phyloP scores from a whole-genome alignment of 768 basidiomycete genomes.

The Naganishia friedmannii region DNA sequence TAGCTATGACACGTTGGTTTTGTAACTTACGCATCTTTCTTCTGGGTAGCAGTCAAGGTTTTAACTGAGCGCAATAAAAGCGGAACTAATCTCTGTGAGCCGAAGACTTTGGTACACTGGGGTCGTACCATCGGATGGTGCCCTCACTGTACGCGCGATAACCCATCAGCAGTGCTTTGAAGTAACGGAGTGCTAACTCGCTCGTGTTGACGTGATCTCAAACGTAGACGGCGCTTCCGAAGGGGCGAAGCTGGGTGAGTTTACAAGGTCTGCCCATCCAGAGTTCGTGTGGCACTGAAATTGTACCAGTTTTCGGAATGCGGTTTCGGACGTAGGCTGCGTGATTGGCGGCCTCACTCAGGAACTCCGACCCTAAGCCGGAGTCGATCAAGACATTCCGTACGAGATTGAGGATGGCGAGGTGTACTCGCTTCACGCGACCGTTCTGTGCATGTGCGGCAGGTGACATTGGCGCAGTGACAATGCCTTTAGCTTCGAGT shows the following conservation, averaged over 20 bases:
- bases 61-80: too few relatives aligned
- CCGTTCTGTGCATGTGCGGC: slow-evolving; percentile 32
- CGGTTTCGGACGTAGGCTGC: slow-evolving; percentile 17
- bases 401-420: slow-evolving; percentile 31
- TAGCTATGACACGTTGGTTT: too few relatives aligned
- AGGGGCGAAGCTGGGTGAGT: slow-evolving; percentile 14
- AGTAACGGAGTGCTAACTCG: too few relatives aligned
- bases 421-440: slow-evolving; percentile 31
- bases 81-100: too few relatives aligned
- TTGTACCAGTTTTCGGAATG: slow-evolving; percentile 5
- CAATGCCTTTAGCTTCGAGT: slow-evolving; percentile 16
- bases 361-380: background rate
- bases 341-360: slow-evolving; percentile 22
- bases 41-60: too few relatives aligned
- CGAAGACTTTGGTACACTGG: too few relatives aligned
- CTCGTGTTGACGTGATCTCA: background rate
- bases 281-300: background rate
- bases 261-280: background rate
- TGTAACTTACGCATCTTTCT: too few relatives aligned
- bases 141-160: too few relatives aligned
- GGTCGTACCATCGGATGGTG: too few relatives aligned
- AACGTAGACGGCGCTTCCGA: slow-evolving; percentile 6
- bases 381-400: slow-evolving; percentile 28
- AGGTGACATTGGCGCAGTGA: slow-evolving; percentile 12
- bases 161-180: too few relatives aligned